A percentile compares a stretch with the other conserved stretches of the same genome.
These are phyloP conservation scores for Halophytophthora polymorphica DNA, from an alignment of 352 stramenopile species.

Conservation along the genomic window DNA sequence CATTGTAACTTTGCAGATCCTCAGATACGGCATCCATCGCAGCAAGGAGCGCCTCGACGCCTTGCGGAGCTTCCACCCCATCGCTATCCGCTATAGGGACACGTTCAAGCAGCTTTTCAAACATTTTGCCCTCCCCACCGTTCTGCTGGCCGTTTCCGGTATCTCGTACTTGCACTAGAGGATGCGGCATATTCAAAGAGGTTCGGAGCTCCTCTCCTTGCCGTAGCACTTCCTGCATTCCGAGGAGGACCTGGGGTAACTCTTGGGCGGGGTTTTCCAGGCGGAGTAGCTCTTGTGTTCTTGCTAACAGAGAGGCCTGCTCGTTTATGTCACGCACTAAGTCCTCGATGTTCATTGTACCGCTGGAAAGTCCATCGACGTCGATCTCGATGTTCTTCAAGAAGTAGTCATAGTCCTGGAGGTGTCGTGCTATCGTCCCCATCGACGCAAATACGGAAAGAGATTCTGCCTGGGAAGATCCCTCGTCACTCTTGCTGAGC, in stretches of 20 bases:
- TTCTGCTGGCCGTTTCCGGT: not conserved
- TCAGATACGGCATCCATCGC: constrained; percentile 28
- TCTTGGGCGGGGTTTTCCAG: constrained; percentile 29
- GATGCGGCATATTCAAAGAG: constrained; percentile 1
- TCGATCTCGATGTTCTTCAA: constrained; percentile 31
- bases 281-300: constrained; percentile 23
- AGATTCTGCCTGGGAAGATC: constrained; percentile 13
- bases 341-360: constrained; percentile 27
- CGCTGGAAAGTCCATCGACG: not conserved
- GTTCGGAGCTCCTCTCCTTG: constrained; percentile 21
- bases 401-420: constrained; percentile 67
- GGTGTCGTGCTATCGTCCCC: constrained; percentile 46
- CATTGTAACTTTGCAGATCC: constrained; percentile 22
- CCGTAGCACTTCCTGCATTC: constrained; percentile 15
- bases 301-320: constrained; percentile 28
- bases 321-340: constrained; percentile 37
- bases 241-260: constrained; percentile 27
- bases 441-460: constrained; percentile 46
- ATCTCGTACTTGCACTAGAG: not conserved
- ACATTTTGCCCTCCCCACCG: not conserved
- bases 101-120: constrained; percentile 2
- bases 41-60: constrained; percentile 11
- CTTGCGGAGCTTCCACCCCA: not conserved
- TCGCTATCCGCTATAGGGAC: not conserved
- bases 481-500: constrained; percentile 13